phyloP scores from a whole-genome alignment of 225 moss, liverwort and hornwort species.

The Lunularia cruciata region DNA sequence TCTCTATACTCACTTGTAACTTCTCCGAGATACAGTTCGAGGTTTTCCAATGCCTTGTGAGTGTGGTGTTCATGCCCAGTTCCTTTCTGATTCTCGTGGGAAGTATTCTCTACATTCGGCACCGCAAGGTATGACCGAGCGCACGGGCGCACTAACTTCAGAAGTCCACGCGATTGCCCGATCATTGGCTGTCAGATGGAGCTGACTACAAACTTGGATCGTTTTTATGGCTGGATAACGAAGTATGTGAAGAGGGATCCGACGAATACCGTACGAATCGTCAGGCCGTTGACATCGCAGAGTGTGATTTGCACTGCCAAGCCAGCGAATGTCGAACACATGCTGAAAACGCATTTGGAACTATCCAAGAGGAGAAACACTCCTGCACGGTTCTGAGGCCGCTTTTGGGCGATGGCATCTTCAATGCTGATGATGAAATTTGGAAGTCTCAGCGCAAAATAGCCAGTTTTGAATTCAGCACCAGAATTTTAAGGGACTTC shows the following conservation, averaged over 20 bases:
- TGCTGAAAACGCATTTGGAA: conserved; percentile 49
- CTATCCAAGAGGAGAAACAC: conserved; percentile 17
- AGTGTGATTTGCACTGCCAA: conserved; percentile 41
- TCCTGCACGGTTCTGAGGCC: not conserved
- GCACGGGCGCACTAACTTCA: too few relatives aligned
- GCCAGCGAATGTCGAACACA: conserved; percentile 57
- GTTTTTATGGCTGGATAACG: conserved; percentile 45
- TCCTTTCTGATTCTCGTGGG: too few relatives aligned
- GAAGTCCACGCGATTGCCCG: not conserved
- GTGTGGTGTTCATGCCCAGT: too few relatives aligned
- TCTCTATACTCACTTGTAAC: too few relatives aligned
- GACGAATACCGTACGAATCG: conserved; percentile 37
- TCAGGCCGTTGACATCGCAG: conserved; percentile 13
- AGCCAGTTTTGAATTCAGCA: conserved; percentile 47
- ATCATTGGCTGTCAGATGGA: conserved; percentile 4
- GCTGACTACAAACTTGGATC: conserved; percentile 27
- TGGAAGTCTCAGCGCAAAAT: conserved; percentile 52
- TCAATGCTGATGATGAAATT: conserved; percentile 44
- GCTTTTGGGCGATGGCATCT: conserved; percentile 48
- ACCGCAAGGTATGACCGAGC: not conserved
- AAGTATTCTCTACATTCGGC: not conserved
- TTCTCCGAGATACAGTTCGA: too few relatives aligned
- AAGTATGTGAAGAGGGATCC: conserved; percentile 32
- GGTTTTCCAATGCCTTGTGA: too few relatives aligned
- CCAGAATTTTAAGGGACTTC: conserved; percentile 29